Percentiles rank a stretch among this genome's conserved stretches.
These are phyloP conservation scores for Podila horticola DNA, from an alignment of 192 early-diverging fungal genomes.

Conservation along the genomic window DNA sequence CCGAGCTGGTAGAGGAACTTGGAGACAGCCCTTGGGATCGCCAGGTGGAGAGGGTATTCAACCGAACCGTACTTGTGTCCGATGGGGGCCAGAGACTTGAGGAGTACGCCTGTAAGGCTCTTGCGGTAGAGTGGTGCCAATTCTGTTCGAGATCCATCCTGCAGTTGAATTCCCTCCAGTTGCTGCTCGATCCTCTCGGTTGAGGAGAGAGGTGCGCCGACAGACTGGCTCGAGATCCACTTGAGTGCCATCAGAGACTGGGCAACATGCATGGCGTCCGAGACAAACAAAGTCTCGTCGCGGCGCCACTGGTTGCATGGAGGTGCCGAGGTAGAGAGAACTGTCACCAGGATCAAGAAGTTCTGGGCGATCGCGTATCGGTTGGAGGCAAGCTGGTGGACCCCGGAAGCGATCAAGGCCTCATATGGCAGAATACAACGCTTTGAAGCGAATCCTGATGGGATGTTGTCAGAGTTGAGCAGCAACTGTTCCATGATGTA, in stretches of 20 bases:
- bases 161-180: constrained; percentile 25
- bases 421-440: constrained; percentile 40
- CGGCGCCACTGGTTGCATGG: constrained; percentile 20
- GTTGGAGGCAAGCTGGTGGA: constrained; percentile 30
- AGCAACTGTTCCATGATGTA: constrained; percentile 21
- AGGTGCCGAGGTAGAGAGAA: constrained; percentile 20
- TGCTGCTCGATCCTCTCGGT: constrained; percentile 21
- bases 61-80: constrained; percentile 20
- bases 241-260: constrained; percentile 31
- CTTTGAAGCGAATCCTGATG: constrained; percentile 13
- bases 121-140: not conserved
- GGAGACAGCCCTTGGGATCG: constrained; percentile 43
- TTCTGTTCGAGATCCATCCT: not conserved
- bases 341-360: constrained; percentile 21
- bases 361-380: constrained; percentile 39
- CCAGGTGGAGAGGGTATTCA: constrained; percentile 37
- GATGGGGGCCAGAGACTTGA: constrained; percentile 17
- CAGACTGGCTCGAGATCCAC: constrained; percentile 36
- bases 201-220: not conserved
- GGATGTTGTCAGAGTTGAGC: constrained; percentile 11
- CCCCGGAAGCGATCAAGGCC: constrained; percentile 24
- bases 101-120: constrained; percentile 24
- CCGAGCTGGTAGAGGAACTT: constrained; percentile 30
- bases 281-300: constrained; percentile 29
- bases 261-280: constrained; percentile 19